Evolutionary conservation across 768 basidiomycete species (phyloP).

Genomic region (Chalciporus chontae): DNA sequence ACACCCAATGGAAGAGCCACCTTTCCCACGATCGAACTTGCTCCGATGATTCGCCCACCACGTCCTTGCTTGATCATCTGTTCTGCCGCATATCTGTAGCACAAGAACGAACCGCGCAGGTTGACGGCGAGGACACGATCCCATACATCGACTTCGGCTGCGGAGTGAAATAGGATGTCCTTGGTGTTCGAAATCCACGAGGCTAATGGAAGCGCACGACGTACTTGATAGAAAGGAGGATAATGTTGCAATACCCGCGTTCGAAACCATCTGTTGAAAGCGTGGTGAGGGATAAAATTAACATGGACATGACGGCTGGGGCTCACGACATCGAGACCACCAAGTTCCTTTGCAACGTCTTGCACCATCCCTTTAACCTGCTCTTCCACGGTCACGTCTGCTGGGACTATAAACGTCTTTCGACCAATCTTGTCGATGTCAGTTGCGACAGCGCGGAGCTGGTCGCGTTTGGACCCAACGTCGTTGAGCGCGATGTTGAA

Average conservation of each 20-base stretch:
- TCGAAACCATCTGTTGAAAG: conserved; percentile 24
- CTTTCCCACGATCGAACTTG: conserved; percentile 16
- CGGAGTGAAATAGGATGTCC: background rate
- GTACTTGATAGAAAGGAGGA: conserved; percentile 4
- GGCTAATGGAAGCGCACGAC: background rate
- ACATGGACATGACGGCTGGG: background rate
- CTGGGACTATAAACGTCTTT: conserved; percentile 25
- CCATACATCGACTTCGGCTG: conserved; percentile 36
- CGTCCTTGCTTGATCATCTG: conserved; percentile 55
- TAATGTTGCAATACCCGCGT: conserved; percentile 13
- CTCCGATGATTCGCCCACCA: conserved; percentile 55
- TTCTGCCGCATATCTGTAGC: conserved; percentile 59
- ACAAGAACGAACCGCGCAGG: conserved; percentile 54
- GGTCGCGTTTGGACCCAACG: conserved; percentile 21
- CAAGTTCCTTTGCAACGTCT: conserved; percentile 29
- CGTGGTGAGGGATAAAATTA: background rate
- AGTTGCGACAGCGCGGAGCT: conserved; percentile 25
- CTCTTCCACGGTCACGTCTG: conserved; percentile 40
- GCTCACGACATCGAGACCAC: conserved; percentile 47
- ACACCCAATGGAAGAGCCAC: background rate
- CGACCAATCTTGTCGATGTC: conserved; percentile 31
- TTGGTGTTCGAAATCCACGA: background rate
- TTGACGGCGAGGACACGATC: conserved; percentile 48
- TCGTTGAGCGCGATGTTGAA: conserved; percentile 32
- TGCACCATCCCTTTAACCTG: conserved; percentile 42